Evolutionary conservation across 2,329 filamentous ascomycete species (phyloP), one percentile per base, ranked within the genome.

Genomic region (Neofusicoccum umdonicola): DNA sequence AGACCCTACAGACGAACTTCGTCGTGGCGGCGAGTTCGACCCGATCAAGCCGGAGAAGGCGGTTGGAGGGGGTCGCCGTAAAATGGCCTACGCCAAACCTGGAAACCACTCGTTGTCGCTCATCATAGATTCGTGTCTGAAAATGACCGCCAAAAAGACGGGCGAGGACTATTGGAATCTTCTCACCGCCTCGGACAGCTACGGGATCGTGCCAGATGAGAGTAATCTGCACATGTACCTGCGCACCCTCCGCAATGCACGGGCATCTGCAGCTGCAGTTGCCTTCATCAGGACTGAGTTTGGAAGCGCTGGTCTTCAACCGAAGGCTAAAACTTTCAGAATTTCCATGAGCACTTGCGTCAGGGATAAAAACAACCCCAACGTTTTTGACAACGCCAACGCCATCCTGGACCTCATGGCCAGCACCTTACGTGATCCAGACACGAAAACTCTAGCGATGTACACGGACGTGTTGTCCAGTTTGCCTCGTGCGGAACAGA

Each of bases 141-240:
- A 85, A 37, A 83, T 88, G 37, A 84, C 85, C 60, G 83, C 85
- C 61, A 85, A 86, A 7, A 83, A 84, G 13, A 77, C 85, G n/a
- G 90, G 87, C n/a, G 78, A 84, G 61, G 83, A 83, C 37, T 98
- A 97, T 77, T 98, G 93, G 93, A 81, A 89, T 17, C 73, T 89
- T 5, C 80, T 97, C 65, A 90, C 89, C 6, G 73, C 76, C 34
- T 70, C 71, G 0, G 74, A 81, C 1, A 77, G 82, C 12, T 83
- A 87, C 73, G 78, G 78, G n/a, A 78, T 97, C 66, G 73, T 80
- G 2, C 93, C 94, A 0, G 93, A 97, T 73, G 71, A 80, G 8
- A 83, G 88, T 67, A 93, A 92, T 73, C 90, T 88, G 78, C 82
- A 87, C 68, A 81, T 83, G 68, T 88, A 92, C 71, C 81, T 97